Evolutionary conservation across 352 stramenopile genomes (phyloP).

Genomic region (Globisporangium mamillatum): DNA sequence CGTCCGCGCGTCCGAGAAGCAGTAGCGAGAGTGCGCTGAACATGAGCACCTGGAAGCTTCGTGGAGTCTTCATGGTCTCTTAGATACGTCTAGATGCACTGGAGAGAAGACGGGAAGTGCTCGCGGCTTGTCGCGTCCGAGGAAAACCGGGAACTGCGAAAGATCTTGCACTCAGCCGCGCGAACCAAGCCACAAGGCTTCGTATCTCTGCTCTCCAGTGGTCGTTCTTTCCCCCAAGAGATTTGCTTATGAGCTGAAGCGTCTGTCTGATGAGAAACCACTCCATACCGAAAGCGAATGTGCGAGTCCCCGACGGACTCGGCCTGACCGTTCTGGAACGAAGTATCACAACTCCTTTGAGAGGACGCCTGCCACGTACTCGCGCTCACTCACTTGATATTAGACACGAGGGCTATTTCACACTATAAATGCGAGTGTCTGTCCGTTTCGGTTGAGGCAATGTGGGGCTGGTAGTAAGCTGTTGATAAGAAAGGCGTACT

Average conservation of each 20-base stretch:
- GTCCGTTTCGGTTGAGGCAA: too few relatives aligned
- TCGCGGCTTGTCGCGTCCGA: neutral
- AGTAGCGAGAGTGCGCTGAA: neutral
- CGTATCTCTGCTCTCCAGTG: neutral
- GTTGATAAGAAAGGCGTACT: too few relatives aligned
- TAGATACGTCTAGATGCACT: neutral
- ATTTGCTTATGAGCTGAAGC: neutral
- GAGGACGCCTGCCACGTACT: neutral
- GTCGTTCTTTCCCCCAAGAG: neutral
- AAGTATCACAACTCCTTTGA: neutral
- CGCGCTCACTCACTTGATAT: neutral
- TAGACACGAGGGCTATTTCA: too few relatives aligned
- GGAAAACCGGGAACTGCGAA: neutral
- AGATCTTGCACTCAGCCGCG: neutral
- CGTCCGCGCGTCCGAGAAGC: neutral
- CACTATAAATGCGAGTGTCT: too few relatives aligned
- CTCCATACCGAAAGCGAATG: neutral
- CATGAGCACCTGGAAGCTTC: neutral
- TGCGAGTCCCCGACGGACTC: neutral
- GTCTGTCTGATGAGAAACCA: neutral
- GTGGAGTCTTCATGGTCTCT: constrained; percentile 11
- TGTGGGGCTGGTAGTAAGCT: too few relatives aligned
- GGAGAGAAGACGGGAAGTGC: neutral
- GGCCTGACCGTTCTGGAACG: neutral
- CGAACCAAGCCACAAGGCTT: neutral